These are phyloP conservation scores for Malus asiatica DNA, from an alignment of 306 rosid genomes.

Conservation along the genomic window DNA sequence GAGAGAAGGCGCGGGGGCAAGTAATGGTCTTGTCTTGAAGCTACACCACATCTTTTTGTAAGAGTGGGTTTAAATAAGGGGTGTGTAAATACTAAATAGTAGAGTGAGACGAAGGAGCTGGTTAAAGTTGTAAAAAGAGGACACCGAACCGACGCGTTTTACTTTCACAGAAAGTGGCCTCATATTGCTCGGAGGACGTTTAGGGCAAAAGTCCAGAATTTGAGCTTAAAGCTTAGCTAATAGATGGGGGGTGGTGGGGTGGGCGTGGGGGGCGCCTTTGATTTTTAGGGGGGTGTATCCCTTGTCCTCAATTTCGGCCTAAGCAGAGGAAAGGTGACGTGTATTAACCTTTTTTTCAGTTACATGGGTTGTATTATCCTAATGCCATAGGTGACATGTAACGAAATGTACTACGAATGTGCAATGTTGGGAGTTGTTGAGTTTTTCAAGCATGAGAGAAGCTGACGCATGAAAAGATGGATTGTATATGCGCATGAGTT, in stretches of 20 bases:
- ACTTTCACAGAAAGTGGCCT: conserved; percentile 21
- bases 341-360: not conserved
- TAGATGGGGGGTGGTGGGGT: too few relatives aligned
- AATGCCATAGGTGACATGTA: not conserved
- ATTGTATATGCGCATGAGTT: not conserved
- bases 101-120: not conserved
- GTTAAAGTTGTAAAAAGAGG: not conserved
- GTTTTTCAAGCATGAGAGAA: not conserved
- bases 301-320: not conserved
- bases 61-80: not conserved
- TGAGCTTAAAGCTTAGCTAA: not conserved
- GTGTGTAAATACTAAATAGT: not conserved
- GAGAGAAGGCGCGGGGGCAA: not conserved
- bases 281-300: not conserved
- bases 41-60: not conserved
- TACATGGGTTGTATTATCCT: not conserved
- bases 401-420: not conserved
- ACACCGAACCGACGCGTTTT: conserved; percentile 41
- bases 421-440: not conserved
- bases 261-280: not conserved
- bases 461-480: not conserved
- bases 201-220: not conserved
- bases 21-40: conserved; percentile 15
- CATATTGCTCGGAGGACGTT: not conserved
- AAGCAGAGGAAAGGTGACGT: not conserved